Evolutionary conservation across 2,329 filamentous ascomycete species (phyloP).

Genomic region (Cladophialophora immunda): DNA sequence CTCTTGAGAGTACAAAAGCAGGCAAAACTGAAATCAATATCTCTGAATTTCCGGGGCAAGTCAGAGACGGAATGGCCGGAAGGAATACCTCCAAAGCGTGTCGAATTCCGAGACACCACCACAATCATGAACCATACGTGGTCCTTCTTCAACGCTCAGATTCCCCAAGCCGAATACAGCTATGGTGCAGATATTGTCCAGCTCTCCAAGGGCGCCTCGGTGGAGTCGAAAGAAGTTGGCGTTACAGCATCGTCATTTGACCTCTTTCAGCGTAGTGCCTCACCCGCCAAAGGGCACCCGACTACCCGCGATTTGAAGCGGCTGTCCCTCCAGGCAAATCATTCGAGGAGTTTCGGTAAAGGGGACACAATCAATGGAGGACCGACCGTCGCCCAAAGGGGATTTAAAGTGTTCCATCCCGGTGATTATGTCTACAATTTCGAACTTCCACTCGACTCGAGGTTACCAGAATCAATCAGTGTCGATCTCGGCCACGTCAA

Average conservation of each 20-base stretch:
- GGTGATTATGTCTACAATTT: constrained; percentile 79
- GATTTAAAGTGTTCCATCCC: constrained; percentile 85
- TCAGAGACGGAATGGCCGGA: constrained; percentile 96
- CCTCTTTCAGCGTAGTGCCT: constrained; percentile 53
- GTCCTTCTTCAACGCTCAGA: constrained; percentile 85
- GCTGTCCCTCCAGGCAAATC: constrained; percentile 79
- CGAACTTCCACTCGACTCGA: constrained; percentile 81
- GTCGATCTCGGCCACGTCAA: constrained; percentile 86
- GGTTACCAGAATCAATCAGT: constrained; percentile 82
- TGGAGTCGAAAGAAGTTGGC: constrained; percentile 45
- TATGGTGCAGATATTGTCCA: constrained; percentile 71
- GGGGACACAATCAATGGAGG: constrained; percentile 68
- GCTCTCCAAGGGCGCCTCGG: constrained; percentile 55
- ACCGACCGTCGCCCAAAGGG: constrained; percentile 73
- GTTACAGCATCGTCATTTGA: constrained; percentile 51
- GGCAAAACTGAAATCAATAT: constrained; percentile 90
- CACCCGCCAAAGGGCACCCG: constrained; percentile 53
- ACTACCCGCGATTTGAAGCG: constrained; percentile 66
- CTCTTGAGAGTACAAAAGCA: constrained; percentile 85
- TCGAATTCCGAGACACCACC: constrained; percentile 83
- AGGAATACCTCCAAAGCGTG: constrained; percentile 87
- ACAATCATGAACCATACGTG: constrained; percentile 86
- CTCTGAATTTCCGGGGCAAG: constrained; percentile 83
- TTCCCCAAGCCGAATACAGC: constrained; percentile 65
- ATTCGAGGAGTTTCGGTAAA: constrained; percentile 85